A percentile compares a stretch with the other conserved stretches of the same genome.
phyloP scores from a whole-genome alignment of 2,329 filamentous ascomycete genomes.

The Fusarium napiforme region DNA sequence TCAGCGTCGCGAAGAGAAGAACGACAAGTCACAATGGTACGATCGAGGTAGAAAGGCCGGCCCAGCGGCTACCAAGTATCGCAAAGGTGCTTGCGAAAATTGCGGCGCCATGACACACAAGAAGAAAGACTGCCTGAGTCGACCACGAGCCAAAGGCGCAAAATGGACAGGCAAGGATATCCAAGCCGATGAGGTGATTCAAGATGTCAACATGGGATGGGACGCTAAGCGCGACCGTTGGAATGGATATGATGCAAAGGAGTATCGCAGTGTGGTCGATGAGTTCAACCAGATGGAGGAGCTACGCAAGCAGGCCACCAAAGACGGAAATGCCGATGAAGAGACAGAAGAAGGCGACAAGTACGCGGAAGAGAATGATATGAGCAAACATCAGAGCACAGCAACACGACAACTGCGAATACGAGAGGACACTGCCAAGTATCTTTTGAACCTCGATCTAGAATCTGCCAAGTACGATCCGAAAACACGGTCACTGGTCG shows the following conservation, averaged over 20 bases:
- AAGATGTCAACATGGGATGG: slow-evolving; percentile 90
- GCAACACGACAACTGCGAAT: slow-evolving; percentile 90
- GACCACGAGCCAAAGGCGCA: slow-evolving; percentile 88
- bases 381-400: slow-evolving; percentile 92
- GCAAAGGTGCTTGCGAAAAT: slow-evolving; percentile 98
- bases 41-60: slow-evolving; percentile 86
- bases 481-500: slow-evolving; percentile 91
- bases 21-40: slow-evolving; percentile 87
- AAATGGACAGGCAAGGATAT: slow-evolving; percentile 95
- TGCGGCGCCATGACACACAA: slow-evolving; percentile 98
- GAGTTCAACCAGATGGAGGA: slow-evolving; percentile 89
- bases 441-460: slow-evolving; percentile 91
- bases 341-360: slow-evolving; percentile 71
- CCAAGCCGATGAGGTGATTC: slow-evolving; percentile 87
- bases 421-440: slow-evolving; percentile 97
- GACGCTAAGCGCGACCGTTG: slow-evolving; percentile 97
- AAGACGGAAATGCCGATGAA: slow-evolving; percentile 60
- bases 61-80: slow-evolving; percentile 93
- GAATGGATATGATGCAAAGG: slow-evolving; percentile 94
- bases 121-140: slow-evolving; percentile 89
- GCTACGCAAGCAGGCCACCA: slow-evolving; percentile 68
- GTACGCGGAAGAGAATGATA: slow-evolving; percentile 95
- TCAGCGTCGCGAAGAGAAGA: slow-evolving; percentile 75
- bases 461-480: slow-evolving; percentile 98
- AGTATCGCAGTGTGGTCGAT: slow-evolving; percentile 88